Evolutionary conservation across 192 early-diverging fungal species (phyloP), one percentile per base, ranked within the genome.

Genomic region (Coemansia nantahalensis): DNA sequence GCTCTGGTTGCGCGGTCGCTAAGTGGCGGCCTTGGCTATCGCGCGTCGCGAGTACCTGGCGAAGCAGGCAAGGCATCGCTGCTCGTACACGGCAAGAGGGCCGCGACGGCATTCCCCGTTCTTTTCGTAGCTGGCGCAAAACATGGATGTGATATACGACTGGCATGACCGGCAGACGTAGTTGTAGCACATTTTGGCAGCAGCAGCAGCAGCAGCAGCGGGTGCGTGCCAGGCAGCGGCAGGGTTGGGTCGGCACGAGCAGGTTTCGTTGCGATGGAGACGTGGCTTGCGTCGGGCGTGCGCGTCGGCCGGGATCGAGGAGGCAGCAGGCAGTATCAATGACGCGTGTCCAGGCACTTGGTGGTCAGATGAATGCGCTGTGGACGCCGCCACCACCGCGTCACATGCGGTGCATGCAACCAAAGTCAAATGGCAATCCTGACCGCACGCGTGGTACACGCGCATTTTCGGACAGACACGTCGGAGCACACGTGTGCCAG

Each of bases 161-260:
- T 47, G 53, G 54, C 70, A 73, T n/a, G 70, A 62, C 26, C 48
- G 37, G 39, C 70, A 73, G 32, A 73, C 50, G 47, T 73, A 73
- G n/a, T 73, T 52, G 39, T 66, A 66, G 28, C 70, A 74, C 70
- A 74, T 70, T 33, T 4, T 14, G 40, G 19, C 23, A 11, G 31
- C 8, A 2, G 21, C n/a, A n/a, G n/a, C n/a, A n/a, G n/a, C n/a
- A n/a, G n/a, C n/a, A n/a, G n/a, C n/a, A n/a, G n/a, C n/a, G n/a
- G n/a, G n/a, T n/a, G n/a, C n/a, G n/a, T n/a, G n/a, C n/a, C n/a
- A n/a, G n/a, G n/a, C n/a, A n/a, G n/a, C n/a, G n/a, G n/a, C n/a
- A n/a, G n/a, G n/a, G n/a, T n/a, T n/a, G n/a, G n/a, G n/a, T 28
- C 26, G 26, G 26, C 26, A 22, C 32, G 12, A n/a, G n/a, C n/a